Conservation (phyloP, 1,139 yeast species). For the Blastobotrys capitulatus region DNA sequence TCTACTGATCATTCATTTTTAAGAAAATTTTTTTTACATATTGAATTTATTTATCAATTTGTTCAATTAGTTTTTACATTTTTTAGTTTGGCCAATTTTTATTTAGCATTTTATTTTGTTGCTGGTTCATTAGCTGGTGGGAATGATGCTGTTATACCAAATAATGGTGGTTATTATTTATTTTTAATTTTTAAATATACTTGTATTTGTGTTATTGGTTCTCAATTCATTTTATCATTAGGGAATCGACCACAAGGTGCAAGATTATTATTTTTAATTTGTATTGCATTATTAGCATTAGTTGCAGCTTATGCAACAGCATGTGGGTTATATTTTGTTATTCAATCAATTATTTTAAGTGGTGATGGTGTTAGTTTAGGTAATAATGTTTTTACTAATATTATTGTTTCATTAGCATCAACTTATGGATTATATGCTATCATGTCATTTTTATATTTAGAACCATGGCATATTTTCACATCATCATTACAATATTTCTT, state of each 20-base stretch:
- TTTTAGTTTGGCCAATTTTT: conserved; percentile 86
- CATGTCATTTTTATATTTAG: conserved; percentile 76
- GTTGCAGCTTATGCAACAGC: conserved; percentile 79
- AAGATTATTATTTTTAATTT: conserved; percentile 58
- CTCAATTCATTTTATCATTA: conserved; percentile 84
- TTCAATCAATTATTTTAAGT: conserved; percentile 43
- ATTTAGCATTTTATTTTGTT: conserved; percentile 83
- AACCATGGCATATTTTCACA: conserved; percentile 91
- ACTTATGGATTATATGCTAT: conserved; percentile 81
- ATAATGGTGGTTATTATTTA: conserved; percentile 60
- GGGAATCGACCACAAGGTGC: conserved; percentile 97
- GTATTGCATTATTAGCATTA: conserved; percentile 65
- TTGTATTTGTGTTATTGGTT: conserved; percentile 72
- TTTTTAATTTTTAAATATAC: conserved; percentile 81
- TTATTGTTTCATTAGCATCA: conserved; percentile 73
- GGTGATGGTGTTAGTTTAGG: conserved; percentile 38
- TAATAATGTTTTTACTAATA: conserved; percentile 57
- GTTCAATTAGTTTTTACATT: conserved; percentile 73
- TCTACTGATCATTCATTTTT: conserved; percentile 71
- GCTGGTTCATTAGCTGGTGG: conserved; percentile 72
- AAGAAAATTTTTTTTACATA: conserved; percentile 71
- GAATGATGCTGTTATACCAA: conserved; percentile 46
- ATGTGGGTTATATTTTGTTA: conserved; percentile 78
- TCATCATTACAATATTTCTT: conserved; percentile 81
- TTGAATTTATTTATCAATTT: conserved; percentile 82